Evolutionary conservation across 441 rosid species (phyloP), one percentile per base, ranked within the genome.

Genomic region (Jatropha multifida): DNA sequence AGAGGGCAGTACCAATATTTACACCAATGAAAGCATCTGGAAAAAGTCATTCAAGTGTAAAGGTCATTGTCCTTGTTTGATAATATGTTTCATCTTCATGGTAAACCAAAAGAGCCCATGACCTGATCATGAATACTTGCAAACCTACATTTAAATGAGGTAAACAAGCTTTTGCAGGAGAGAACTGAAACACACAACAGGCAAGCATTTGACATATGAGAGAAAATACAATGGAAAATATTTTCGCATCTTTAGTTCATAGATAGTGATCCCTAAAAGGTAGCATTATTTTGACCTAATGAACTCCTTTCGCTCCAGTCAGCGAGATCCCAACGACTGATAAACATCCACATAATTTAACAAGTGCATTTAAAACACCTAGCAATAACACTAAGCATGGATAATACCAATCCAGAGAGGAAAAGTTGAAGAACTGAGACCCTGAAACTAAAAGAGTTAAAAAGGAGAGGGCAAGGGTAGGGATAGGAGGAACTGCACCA

Each of bases 11-110:
- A 54, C 98, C 99, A n/a, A 94, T 82, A 83, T 94, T 94, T 71
- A 93, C 93, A 49, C 99, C 98, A 11, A 94, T 74, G 74, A 89
- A 89, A 61, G 93, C 90, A 85, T 89, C 99, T 94, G n/a, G 15
- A n/a, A 18, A 32, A 13, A 85, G 69, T 44, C 49, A 38, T 65
- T 49, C 54, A 82, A 52, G 17, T 12, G 14, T 41, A 18, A 74
- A 68, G 49, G 14, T 42, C 41, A 48, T 66, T 10, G 37, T 27
- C 65, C 55, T 61, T 32, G 68, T 68, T 71, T 38, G 41, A 78
- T 63, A 20, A 46, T 20, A 67, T 4, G 2, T 54, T 42, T 23
- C 67, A 67, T 72, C 52, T 60, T 48, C 65, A 66, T 41, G 49
- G 58, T 61, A 72, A 65, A 63, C 62, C 46, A 58, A 76, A 46